A percentile compares a stretch with the other conserved stretches of the same genome.
Evolutionary conservation across 2,329 filamentous ascomycete species (phyloP).

Genomic region (Calonectria multiphialidica): DNA sequence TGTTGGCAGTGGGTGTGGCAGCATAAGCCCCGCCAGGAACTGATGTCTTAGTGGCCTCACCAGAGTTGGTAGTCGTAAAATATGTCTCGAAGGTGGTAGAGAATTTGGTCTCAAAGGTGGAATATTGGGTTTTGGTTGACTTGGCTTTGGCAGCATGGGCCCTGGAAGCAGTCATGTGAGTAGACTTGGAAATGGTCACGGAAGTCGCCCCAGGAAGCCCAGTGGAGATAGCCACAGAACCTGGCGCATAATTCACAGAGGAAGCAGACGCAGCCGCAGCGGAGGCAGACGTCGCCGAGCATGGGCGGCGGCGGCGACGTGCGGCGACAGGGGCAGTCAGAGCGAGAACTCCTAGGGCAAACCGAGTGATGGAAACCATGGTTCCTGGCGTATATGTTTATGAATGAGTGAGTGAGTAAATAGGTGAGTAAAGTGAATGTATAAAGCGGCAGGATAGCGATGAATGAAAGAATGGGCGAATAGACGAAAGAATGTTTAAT

Average conservation of each 20-base stretch:
- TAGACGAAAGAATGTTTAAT: not conserved
- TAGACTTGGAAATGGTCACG: not conserved
- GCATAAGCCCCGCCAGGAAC: not conserved
- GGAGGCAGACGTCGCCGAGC: not conserved
- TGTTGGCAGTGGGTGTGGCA: not conserved
- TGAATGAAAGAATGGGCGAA: not conserved
- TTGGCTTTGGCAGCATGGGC: not conserved
- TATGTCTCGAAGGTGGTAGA: not conserved
- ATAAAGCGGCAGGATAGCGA: too few relatives aligned
- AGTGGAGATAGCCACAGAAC: not conserved
- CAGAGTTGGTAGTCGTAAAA: not conserved
- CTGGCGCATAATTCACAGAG: not conserved
- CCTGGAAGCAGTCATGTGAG: not conserved
- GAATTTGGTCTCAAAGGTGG: not conserved
- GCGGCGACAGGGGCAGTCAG: slow-evolving; percentile 29
- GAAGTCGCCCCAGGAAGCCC: not conserved
- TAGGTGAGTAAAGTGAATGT: not conserved
- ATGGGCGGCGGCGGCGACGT: slow-evolving; percentile 7
- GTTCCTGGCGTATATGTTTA: not conserved
- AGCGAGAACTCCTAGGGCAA: slow-evolving; percentile 30
- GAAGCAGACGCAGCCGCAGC: not conserved
- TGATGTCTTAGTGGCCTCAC: not conserved
- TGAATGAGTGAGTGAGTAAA: not conserved
- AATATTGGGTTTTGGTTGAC: not conserved
- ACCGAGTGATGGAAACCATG: slow-evolving; percentile 35